Evolutionary conservation across 139 green algal genomes (phyloP), one percentile per base, ranked within the genome.

Genomic region (Coccomyxa sp.): DNA sequence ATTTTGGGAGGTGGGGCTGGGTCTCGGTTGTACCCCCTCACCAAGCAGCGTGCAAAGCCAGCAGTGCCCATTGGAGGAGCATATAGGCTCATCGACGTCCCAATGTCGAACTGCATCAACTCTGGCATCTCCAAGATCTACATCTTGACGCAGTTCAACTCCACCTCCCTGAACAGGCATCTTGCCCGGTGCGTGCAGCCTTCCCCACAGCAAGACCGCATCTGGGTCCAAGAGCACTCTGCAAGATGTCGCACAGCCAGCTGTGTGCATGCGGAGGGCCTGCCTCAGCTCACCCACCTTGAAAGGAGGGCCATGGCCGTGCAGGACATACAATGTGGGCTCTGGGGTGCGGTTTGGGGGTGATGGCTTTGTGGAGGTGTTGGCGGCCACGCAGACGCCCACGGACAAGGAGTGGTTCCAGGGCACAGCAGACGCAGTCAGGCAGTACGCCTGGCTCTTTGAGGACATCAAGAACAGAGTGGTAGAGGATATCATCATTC

Each of bases 31-130:
- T 98, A 96, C 86, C 95, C 95, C 5, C 87, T 98, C 24, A 98
- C 95, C 68, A 97, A 98, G 88, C 84, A 85, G 38, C 85, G 95
- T 6, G 95, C 95, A 34, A 98, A 98, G 89, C 95, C 95, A 10
- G 95, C 95, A 7, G 96, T 99, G 74, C 97, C 97, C 44, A 99
- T 99, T 76, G 97, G 97, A 33, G 97, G 96, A 29, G 92, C 94
- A 4, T 99, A 99, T 88, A 92, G 97, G 58, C 91, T 99, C 38
- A 99, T 99, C 82, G 97, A 99, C 78, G 95, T 99, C 55, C 97
- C 97, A 38, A 98, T 99, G 94, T 93, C 79, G 89, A 99, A 99
- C 91, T 99, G 97, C 92, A 98, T 99, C 90, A 99, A 99, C 93
- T 92, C 83, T 79, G 96, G 96, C 78, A 97, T 99, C 86, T 93